A percentile compares a stretch with the other conserved stretches of the same genome.
phyloP scores from a whole-genome alignment of 176 grass and related monocot genomes.

The Lolium rigidum region DNA sequence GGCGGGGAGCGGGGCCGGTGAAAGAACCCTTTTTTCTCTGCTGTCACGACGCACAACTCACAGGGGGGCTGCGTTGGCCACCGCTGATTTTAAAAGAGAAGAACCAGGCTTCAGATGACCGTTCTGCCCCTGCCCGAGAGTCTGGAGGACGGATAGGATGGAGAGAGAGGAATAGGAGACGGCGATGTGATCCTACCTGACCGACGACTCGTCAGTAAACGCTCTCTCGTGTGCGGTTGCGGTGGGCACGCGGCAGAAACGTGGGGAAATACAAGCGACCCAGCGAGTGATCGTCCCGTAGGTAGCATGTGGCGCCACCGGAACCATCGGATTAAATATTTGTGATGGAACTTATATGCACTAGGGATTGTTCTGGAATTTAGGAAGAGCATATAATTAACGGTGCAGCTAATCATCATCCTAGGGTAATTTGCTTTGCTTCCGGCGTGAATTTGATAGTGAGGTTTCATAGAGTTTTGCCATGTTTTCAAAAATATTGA shows the following conservation, averaged over 20 bases:
- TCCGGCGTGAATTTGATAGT: no score
- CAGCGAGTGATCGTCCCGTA: no score
- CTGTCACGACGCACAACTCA: slow-evolving; percentile 19
- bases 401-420: no score
- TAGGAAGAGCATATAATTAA: no score
- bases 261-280: background rate
- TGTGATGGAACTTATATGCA: background rate
- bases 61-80: background rate
- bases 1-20: background rate
- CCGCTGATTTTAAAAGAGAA: slow-evolving; percentile 41
- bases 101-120: background rate
- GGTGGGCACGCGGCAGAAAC: background rate
- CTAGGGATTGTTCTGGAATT: background rate
- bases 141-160: background rate
- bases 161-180: background rate
- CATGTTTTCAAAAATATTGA: background rate
- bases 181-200: background rate
- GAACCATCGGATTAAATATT: background rate
- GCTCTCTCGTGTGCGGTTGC: no score
- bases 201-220: background rate
- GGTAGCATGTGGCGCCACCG: background rate
- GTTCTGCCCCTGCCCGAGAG: background rate
- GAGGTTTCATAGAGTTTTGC: background rate
- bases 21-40: slow-evolving; percentile 19
- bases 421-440: no score